Evolutionary conservation across 345 rosid genomes (phyloP).

Genomic region (Dipteronia dyeriana): DNA sequence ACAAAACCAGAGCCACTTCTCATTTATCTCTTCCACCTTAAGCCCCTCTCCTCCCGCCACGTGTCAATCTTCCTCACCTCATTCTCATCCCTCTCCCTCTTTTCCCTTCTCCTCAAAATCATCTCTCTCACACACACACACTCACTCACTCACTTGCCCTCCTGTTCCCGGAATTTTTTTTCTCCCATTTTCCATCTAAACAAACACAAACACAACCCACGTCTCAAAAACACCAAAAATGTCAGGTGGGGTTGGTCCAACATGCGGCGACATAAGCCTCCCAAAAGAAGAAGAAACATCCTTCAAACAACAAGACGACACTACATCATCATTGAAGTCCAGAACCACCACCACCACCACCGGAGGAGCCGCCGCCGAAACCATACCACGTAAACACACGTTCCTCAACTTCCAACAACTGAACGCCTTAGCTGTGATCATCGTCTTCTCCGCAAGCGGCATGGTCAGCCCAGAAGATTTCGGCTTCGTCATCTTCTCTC

Average conservation of each 20-base stretch:
- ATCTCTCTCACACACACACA: background rate
- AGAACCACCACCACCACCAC: conserved; percentile 15
- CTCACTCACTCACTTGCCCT: background rate
- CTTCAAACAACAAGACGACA: conserved; percentile 23
- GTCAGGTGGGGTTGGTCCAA: conserved; percentile 86
- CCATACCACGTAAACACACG: background rate
- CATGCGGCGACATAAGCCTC: conserved; percentile 52
- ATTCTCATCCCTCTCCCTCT: background rate
- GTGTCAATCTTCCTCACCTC: conserved; percentile 20
- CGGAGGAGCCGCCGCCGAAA: too few relatives aligned
- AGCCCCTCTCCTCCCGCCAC: conserved; percentile 20
- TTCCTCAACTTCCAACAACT: conserved; percentile 62
- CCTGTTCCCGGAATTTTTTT: background rate
- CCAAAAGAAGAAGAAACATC: conserved; percentile 44
- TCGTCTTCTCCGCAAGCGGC: conserved; percentile 69
- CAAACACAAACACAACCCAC: background rate
- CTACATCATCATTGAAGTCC: conserved; percentile 2
- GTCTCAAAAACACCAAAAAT: conserved; percentile 27
- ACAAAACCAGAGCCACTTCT: background rate
- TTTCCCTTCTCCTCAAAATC: background rate
- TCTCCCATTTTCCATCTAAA: background rate
- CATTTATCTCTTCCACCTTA: background rate
- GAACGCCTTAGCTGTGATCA: conserved; percentile 56
- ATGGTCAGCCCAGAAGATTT: conserved; percentile 61
- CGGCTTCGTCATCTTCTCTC: conserved; percentile 49